These are phyloP conservation scores for Tephrocybe sp. DNA, from an alignment of 768 basidiomycete species.

Conservation along the genomic window DNA sequence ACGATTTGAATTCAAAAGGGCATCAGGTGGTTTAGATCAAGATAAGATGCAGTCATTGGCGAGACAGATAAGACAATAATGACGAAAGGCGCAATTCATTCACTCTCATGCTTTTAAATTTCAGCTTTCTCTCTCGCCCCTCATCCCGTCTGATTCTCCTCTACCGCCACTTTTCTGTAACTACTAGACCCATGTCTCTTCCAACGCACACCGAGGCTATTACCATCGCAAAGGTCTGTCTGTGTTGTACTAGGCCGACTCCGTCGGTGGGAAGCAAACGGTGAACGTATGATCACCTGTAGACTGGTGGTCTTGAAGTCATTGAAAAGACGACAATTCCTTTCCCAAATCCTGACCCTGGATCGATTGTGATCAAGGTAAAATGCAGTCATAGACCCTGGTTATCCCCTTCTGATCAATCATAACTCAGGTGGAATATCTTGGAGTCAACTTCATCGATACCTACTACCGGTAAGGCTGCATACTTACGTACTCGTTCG, in stretches of 20 bases:
- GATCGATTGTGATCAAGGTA: constrained; percentile 55
- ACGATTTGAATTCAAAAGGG: neutral
- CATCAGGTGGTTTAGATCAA: neutral
- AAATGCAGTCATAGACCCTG: neutral
- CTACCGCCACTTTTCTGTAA: constrained; percentile 27
- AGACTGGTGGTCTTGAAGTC: constrained; percentile 76
- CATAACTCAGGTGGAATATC: constrained; percentile 55
- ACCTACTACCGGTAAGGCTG: constrained; percentile 66
- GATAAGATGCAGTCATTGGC: neutral
- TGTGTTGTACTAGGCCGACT: too few relatives aligned
- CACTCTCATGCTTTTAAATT: constrained; percentile 11
- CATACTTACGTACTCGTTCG: neutral
- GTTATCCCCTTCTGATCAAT: neutral
- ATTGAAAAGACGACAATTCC: constrained; percentile 65
- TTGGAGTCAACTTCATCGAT: constrained; percentile 87
- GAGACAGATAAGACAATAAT: neutral
- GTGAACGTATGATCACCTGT: neutral
- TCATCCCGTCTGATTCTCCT: constrained; percentile 12
- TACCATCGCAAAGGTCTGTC: constrained; percentile 52
- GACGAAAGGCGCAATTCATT: constrained; percentile 3
- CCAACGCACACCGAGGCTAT: constrained; percentile 69
- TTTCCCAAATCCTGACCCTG: constrained; percentile 60
- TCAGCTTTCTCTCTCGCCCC: constrained; percentile 10
- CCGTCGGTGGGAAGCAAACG: too few relatives aligned
- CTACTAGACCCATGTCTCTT: constrained; percentile 40